Evolutionary conservation across 2,329 filamentous ascomycete genomes (phyloP).

Genomic region (Didymella segeticola): DNA sequence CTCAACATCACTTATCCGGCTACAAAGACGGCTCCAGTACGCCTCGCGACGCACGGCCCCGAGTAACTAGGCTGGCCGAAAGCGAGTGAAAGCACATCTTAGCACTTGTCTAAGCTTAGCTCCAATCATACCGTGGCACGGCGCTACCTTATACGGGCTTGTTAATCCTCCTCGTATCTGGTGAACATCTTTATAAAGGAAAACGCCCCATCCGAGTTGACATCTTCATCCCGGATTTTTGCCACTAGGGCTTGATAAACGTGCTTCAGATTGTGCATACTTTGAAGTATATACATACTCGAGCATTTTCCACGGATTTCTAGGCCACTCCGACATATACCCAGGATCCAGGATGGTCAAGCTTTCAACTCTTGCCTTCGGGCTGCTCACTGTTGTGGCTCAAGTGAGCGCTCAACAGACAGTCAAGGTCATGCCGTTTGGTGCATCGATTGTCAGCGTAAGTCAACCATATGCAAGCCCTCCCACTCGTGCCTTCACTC

Average conservation of each 20-base stretch:
- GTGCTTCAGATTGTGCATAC: constrained; percentile 7
- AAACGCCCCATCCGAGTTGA: neutral
- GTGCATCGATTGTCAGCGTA: constrained; percentile 45
- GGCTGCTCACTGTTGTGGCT: constrained; percentile 29
- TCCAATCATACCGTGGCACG: constrained; percentile 2
- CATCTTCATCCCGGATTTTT: neutral
- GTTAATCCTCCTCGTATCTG: constrained; percentile 3
- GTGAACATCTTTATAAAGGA: neutral
- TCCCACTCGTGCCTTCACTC: neutral
- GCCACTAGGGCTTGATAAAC: neutral
- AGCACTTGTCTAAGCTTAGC: constrained; percentile 11
- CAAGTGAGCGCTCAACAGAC: constrained; percentile 29
- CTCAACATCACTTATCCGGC: neutral
- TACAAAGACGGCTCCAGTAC: constrained; percentile 7
- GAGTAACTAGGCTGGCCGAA: constrained; percentile 3
- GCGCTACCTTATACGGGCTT: neutral
- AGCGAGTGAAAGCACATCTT: constrained; percentile 15
- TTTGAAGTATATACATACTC: constrained; percentile 13
- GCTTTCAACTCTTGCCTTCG: constrained; percentile 26
- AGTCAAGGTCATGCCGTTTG: constrained; percentile 47
- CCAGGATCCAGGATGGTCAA: constrained; percentile 28
- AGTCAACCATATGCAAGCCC: neutral
- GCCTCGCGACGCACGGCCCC: constrained; percentile 14
- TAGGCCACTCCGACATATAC: neutral
- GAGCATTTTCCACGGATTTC: neutral